phyloP scores from a whole-genome alignment of 2,329 filamentous ascomycete species.

The Penicillium nordicum region DNA sequence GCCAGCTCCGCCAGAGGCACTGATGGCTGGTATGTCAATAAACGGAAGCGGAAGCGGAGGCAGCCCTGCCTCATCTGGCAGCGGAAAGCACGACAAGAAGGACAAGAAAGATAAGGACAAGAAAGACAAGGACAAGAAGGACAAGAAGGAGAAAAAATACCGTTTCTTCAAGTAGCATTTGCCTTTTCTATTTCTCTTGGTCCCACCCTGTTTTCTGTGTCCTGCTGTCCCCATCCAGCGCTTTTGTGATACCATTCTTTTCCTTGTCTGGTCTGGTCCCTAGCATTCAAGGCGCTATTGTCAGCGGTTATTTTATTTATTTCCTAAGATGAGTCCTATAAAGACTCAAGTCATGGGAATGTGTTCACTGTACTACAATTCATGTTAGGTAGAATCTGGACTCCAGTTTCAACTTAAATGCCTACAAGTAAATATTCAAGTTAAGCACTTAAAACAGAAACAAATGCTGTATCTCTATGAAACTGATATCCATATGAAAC shows the following conservation, averaged over 20 bases:
- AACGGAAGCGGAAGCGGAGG: constrained; percentile 29
- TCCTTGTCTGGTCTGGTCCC: constrained; percentile 14
- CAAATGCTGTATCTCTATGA: background rate
- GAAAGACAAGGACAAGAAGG: constrained; percentile 55
- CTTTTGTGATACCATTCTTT: constrained; percentile 37
- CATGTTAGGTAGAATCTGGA: background rate
- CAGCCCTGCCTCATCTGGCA: constrained; percentile 18
- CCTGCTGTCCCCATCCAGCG: constrained; percentile 21
- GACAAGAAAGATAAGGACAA: constrained; percentile 52
- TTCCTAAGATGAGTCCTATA: background rate
- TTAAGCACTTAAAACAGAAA: background rate
- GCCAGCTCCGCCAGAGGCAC: constrained; percentile 31
- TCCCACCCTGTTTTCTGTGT: background rate
- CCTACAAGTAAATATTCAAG: background rate
- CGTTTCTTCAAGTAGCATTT: constrained; percentile 49
- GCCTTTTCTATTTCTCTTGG: background rate
- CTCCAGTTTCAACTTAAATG: background rate
- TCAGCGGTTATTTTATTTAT: constrained; percentile 3
- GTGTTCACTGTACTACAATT: background rate
- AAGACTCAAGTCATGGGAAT: background rate
- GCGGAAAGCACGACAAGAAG: constrained; percentile 32
- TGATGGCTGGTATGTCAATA: constrained; percentile 38
- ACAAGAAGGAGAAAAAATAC: constrained; percentile 56
- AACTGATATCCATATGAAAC: background rate
- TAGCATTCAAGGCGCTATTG: constrained; percentile 18